These are phyloP conservation scores for Chytriomyces sp. DNA, from an alignment of 192 early-diverging fungal genomes.

Conservation along the genomic window DNA sequence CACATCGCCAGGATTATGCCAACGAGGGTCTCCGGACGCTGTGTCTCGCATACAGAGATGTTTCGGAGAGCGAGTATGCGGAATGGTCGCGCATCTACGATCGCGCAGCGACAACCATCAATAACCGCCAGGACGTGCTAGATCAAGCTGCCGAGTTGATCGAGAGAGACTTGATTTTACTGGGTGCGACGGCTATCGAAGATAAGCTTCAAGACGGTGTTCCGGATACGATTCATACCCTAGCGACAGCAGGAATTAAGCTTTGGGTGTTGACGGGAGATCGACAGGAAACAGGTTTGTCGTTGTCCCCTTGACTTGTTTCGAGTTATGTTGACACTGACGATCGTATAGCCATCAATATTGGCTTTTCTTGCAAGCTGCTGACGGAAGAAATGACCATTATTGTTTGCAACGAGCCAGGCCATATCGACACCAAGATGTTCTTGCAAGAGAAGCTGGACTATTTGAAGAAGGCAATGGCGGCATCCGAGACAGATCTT, in stretches of 20 bases:
- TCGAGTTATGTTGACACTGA: too few species aligned
- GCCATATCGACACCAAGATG: conserved; percentile 86
- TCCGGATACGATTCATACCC: conserved; percentile 93
- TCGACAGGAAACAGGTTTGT: conserved; percentile 81
- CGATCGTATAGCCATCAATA: conserved; percentile 87
- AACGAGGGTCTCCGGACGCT: conserved; percentile 95
- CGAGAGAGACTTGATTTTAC: conserved; percentile 85
- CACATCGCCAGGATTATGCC: conserved; percentile 78
- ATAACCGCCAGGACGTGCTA: conserved; percentile 80
- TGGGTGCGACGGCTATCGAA: conserved; percentile 98
- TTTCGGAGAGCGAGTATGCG: conserved; percentile 83
- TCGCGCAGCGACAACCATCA: conserved; percentile 78
- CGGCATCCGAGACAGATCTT: background rate
- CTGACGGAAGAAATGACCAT: conserved; percentile 92
- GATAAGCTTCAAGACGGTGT: conserved; percentile 98
- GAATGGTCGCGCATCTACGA: conserved; percentile 81
- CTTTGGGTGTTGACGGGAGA: conserved; percentile 99
- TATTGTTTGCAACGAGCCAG: conserved; percentile 86
- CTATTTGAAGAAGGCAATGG: conserved; percentile 4
- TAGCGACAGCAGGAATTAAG: conserved; percentile 93
- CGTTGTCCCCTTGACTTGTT: too few species aligned
- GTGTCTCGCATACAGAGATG: conserved; percentile 92
- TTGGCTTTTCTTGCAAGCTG: conserved; percentile 96
- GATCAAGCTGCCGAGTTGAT: conserved; percentile 95
- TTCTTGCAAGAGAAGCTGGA: conserved; percentile 85